Evolutionary conservation across 768 basidiomycete species (phyloP).

Genomic region (Kwoniella dejecticola): DNA sequence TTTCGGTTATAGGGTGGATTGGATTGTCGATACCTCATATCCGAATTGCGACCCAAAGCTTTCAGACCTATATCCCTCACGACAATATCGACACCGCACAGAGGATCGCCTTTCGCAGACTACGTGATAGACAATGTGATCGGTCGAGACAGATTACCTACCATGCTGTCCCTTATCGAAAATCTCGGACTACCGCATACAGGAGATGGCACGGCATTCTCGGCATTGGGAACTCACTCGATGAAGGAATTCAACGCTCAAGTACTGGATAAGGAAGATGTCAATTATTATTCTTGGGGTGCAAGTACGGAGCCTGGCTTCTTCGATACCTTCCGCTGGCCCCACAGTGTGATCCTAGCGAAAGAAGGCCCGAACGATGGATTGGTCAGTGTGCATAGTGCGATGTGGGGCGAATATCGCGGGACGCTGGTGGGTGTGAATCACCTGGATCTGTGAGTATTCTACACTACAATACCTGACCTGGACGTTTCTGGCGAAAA

Average conservation of each 20-base stretch:
- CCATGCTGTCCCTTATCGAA: conserved; percentile 63
- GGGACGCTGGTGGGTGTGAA: conserved; percentile 90
- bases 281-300: conserved; percentile 94
- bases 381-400: conserved; percentile 80
- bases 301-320: conserved; percentile 84
- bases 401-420: conserved; percentile 92
- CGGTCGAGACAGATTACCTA: conserved; percentile 57
- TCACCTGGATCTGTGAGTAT: conserved; percentile 63
- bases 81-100: conserved; percentile 92
- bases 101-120: conserved; percentile 90
- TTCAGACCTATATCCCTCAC: conserved; percentile 86
- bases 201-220: conserved; percentile 92
- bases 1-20: conserved; percentile 71
- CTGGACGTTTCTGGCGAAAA: too few relatives aligned
- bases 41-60: conserved; percentile 72
- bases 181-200: conserved; percentile 80
- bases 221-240: conserved; percentile 75
- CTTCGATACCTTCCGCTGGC: conserved; percentile 79
- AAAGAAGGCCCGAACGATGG: conserved; percentile 95
- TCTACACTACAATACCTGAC: background rate
- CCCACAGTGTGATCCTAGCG: conserved; percentile 76
- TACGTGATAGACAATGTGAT: conserved; percentile 60
- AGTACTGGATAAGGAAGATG: conserved; percentile 73
- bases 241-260: conserved; percentile 89
- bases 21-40: conserved; percentile 85